These are phyloP conservation scores for Acorus gramineus DNA, from an alignment of 106 monocot genomes.

Conservation along the genomic window DNA sequence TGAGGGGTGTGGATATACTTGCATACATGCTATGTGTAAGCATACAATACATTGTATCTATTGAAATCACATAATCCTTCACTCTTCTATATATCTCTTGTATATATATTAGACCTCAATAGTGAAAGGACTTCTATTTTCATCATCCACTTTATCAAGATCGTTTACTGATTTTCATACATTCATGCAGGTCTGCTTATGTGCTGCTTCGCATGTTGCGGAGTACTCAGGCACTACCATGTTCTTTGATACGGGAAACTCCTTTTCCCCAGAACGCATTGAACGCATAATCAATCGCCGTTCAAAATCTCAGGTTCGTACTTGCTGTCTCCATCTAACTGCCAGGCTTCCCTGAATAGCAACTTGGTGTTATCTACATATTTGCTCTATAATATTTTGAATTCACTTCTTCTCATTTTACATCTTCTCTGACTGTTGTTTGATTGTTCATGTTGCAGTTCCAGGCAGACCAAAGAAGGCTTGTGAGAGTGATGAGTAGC, in stretches of 20 bases:
- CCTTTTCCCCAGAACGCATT: slow-evolving; percentile 69
- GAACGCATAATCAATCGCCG: slow-evolving; percentile 29
- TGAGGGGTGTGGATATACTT: too few relatives aligned
- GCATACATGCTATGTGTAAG: too few relatives aligned
- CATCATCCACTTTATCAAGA: background rate
- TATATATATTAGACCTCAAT: background rate
- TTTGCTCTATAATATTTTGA: too few relatives aligned
- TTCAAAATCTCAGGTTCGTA: background rate
- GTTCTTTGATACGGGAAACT: slow-evolving; percentile 88
- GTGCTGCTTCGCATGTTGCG: slow-evolving; percentile 44
- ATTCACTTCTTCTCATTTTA: background rate
- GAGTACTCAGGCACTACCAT: slow-evolving; percentile 38
- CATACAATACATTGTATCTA: too few relatives aligned
- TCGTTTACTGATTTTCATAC: slow-evolving; percentile 2
- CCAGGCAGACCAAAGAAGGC: slow-evolving; percentile 42
- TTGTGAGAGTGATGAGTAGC: slow-evolving; percentile 53
- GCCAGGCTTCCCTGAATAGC: too few relatives aligned
- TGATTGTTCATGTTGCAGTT: background rate
- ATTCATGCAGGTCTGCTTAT: slow-evolving; percentile 56
- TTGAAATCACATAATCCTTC: too few relatives aligned
- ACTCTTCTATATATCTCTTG: background rate
- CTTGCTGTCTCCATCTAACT: too few relatives aligned
- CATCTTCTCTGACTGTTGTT: background rate
- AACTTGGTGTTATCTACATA: too few relatives aligned
- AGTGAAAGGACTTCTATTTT: background rate